Conservation (phyloP, 768 basidiomycete species). For the Trametes cinnabarina region DNA sequence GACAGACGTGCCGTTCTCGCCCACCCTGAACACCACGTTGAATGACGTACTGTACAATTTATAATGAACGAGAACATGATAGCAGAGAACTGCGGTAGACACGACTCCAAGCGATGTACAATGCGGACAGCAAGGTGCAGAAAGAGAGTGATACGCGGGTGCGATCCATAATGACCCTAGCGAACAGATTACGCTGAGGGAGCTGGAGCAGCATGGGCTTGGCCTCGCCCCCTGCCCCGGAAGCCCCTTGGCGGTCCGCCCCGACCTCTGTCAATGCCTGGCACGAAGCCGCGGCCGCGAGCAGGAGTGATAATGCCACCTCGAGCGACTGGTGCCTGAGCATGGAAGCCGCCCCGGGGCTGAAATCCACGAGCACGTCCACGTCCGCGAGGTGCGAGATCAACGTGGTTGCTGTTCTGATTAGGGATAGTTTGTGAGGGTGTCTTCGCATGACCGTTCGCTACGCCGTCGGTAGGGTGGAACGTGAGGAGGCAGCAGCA, state of each 20-base stretch:
- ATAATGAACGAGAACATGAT: neutral
- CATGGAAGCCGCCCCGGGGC: constrained; percentile 13
- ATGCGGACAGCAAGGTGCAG: neutral
- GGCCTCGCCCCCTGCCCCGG: constrained; percentile 30
- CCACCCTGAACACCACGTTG: too few species aligned
- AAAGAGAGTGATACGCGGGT: neutral
- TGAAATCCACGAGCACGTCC: constrained; percentile 12
- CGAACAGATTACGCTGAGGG: neutral
- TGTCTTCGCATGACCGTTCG: constrained; percentile 13
- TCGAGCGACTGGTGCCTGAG: constrained; percentile 24
- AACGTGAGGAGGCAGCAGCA: neutral
- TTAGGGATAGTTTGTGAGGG: neutral
- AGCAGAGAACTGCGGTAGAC: neutral
- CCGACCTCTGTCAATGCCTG: constrained; percentile 9
- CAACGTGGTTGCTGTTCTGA: constrained; percentile 3
- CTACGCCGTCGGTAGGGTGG: constrained; percentile 1
- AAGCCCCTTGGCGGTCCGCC: constrained; percentile 24
- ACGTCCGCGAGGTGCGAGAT: neutral
- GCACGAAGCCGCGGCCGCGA: constrained; percentile 33
- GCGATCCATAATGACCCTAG: too few species aligned
- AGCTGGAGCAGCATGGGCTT: neutral
- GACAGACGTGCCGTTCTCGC: too few species aligned
- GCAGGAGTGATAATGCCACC: constrained; percentile 10
- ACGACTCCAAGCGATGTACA: neutral
- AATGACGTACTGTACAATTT: neutral